A percentile compares a stretch with the other conserved stretches of the same genome.
Evolutionary conservation across 768 basidiomycete species (phyloP).

Genomic region (Phylloporus arenicola): DNA sequence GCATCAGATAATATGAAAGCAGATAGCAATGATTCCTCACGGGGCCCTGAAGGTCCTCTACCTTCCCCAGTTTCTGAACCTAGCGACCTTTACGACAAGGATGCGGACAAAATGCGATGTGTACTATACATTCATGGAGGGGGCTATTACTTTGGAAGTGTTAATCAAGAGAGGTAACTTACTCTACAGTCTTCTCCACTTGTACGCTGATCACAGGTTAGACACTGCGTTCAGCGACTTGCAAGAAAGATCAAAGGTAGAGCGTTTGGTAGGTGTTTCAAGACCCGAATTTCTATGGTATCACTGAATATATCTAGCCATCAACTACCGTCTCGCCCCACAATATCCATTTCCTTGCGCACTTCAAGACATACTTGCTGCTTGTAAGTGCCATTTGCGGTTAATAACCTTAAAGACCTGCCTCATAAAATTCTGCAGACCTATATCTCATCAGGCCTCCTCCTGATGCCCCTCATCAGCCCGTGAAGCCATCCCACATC

Average conservation of each 20-base stretch:
- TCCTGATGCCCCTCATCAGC: slow-evolving; percentile 63
- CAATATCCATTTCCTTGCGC: slow-evolving; percentile 97
- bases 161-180: slow-evolving; percentile 65
- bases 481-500: slow-evolving; percentile 78
- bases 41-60: slow-evolving; percentile 10
- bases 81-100: slow-evolving; percentile 48
- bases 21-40: slow-evolving; percentile 3
- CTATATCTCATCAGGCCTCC: slow-evolving; percentile 89
- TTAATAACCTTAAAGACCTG: background rate
- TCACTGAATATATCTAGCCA: slow-evolving; percentile 40
- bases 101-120: slow-evolving; percentile 82
- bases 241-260: slow-evolving; percentile 92
- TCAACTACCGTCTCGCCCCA: slow-evolving; percentile 85
- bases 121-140: slow-evolving; percentile 80
- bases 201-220: slow-evolving; percentile 20
- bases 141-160: slow-evolving; percentile 80
- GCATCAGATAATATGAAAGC: slow-evolving; percentile 35
- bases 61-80: slow-evolving; percentile 25
- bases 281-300: background rate
- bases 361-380: slow-evolving; percentile 82
- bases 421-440: slow-evolving; percentile 39
- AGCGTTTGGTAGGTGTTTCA: slow-evolving; percentile 56
- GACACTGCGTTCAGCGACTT: slow-evolving; percentile 73
- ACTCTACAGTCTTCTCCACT: background rate
- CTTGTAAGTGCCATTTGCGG: slow-evolving; percentile 49